phyloP scores from a whole-genome alignment of 306 rosid genomes.

The Cucurbita moschata region DNA sequence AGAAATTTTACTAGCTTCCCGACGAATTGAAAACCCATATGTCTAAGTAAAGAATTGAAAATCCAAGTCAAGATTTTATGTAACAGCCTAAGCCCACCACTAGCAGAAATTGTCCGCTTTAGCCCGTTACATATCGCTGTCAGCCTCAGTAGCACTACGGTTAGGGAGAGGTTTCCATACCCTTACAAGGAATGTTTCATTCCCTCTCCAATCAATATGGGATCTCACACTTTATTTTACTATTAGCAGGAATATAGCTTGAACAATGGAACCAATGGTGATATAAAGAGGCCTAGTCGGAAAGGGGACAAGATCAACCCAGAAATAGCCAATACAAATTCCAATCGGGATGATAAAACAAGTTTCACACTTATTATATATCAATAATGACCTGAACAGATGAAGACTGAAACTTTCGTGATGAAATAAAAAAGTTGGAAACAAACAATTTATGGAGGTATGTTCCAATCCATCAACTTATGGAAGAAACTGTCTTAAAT shows the following conservation, averaged over 20 bases:
- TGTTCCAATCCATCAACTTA: constrained; percentile 16
- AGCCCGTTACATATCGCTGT: too few relatives aligned
- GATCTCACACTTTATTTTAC: too few relatives aligned
- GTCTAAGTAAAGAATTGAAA: too few relatives aligned
- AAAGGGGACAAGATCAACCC: not conserved
- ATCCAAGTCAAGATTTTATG: too few relatives aligned
- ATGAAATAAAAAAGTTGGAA: not conserved
- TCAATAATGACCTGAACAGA: not conserved
- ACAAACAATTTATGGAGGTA: not conserved
- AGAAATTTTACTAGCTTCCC: not conserved
- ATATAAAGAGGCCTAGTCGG: not conserved
- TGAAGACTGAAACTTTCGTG: not conserved
- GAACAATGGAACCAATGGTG: not conserved
- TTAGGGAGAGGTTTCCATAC: too few relatives aligned
- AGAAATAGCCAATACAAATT: not conserved
- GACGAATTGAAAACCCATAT: not conserved
- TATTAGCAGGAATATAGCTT: not conserved
- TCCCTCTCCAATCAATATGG: too few relatives aligned
- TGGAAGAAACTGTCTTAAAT: constrained; percentile 12
- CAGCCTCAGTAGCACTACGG: too few relatives aligned
- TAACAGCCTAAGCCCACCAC: too few relatives aligned
- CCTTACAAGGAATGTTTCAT: too few relatives aligned
- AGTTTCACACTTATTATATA: not conserved
- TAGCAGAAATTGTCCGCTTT: too few relatives aligned
- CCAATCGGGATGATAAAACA: not conserved